Base-by-base conservation (phyloP, 768 basidiomycete species). In the Serendipita sp. region DNA sequence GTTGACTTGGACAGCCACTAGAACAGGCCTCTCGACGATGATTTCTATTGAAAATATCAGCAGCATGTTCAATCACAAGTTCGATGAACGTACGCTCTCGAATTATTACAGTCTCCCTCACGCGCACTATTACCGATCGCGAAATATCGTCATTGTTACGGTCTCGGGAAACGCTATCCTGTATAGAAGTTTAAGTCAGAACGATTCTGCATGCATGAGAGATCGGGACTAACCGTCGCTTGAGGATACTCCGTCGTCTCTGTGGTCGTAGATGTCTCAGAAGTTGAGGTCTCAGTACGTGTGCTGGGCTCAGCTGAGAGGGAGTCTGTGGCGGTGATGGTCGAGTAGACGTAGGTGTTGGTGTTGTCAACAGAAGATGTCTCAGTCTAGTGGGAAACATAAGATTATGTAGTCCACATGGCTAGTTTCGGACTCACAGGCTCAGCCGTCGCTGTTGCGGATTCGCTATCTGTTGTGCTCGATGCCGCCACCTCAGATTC, bases 1-100 rank as follows among this genome's bases (percentile, higher is more conserved):
- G 34, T 60, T 60, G 55, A 60, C 27, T 36, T 60, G 55, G 8
- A 60, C 55, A n/a, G 55, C 55, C 27, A 60, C 55, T n/a, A 60
- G 55, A 36, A 60, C 34, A 8, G 55, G 55, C 0, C 55, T 23
- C 33, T 60, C 55, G 16, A 33, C 36, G 18, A 60, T 37, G 31
- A 60, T 37, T 4, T 10, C 55, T 40, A 40, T 50, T 60, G 11
- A 3, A 36, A 23, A 16, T 6, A 50, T 18, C 13, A 45, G 44
- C 18, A 18, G 11, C 44, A 45, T 45, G 18, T 13, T 13, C 13
- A 18, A 45, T 45, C 23, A 18, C 1, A 45, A n/a, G 48, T 60
- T 23, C 11, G 27, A 27, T 8, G 27, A 8, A 60, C 55, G 4
- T 10, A 60, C 55, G 29, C 34, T 60, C 55, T 29, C 55, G 27